Evolutionary conservation across 371 early-diverging fungal genomes (phyloP).

Genomic region (Lichtheimia hyalospora): DNA sequence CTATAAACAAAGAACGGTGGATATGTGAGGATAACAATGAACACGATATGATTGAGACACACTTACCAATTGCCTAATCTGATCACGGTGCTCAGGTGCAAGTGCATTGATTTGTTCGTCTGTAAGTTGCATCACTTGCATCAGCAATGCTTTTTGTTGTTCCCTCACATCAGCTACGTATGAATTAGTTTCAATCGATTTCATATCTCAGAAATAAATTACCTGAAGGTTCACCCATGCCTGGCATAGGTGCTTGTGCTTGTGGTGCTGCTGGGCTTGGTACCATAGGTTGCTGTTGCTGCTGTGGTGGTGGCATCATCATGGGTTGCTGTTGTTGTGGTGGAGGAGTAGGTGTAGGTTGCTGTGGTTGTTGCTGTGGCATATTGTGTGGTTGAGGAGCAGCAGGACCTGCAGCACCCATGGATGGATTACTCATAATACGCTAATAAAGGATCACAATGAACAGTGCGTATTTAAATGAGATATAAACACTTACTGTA

Average conservation of each 20-base stretch:
- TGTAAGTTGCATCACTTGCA: constrained; percentile 55
- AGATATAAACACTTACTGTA: constrained; percentile 50
- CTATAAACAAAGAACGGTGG: background rate
- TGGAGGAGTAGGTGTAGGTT: constrained; percentile 25
- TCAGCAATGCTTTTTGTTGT: constrained; percentile 50
- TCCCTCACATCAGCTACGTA: constrained; percentile 29
- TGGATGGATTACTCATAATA: constrained; percentile 30
- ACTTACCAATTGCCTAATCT: constrained; percentile 55
- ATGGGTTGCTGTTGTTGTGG: constrained; percentile 13
- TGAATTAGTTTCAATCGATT: background rate
- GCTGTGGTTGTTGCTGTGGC: constrained; percentile 12
- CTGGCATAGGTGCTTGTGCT: too few relatives aligned
- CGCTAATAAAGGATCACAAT: constrained; percentile 7
- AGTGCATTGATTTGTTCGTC: constrained; percentile 55
- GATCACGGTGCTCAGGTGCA: constrained; percentile 53
- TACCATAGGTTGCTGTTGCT: constrained; percentile 22
- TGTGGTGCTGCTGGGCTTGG: background rate
- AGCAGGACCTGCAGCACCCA: constrained; percentile 21
- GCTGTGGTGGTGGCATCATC: constrained; percentile 13
- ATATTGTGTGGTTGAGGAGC: constrained; percentile 15
- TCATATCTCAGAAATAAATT: background rate
- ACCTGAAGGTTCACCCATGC: constrained; percentile 1
- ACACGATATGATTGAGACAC: background rate
- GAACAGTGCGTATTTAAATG: too few relatives aligned
- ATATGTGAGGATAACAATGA: background rate